Evolutionary conservation across 1,284 basidiomycete genomes (phyloP).

Genomic region (Rhodotorula glutinis): DNA sequence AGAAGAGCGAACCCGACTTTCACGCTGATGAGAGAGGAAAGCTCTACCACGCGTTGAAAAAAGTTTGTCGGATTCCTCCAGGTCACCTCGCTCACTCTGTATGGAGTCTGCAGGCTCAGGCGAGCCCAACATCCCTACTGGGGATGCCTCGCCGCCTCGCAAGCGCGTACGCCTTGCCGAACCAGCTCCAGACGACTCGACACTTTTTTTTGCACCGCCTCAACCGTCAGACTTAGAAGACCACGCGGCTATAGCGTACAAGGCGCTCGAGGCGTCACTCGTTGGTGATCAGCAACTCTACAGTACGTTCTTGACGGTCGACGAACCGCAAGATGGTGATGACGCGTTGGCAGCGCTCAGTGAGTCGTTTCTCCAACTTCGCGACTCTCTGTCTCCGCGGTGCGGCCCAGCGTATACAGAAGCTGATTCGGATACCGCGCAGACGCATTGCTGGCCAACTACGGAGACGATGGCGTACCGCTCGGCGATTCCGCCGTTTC

Average conservation of each 20-base stretch:
- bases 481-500: not conserved
- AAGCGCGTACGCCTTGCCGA: constrained; percentile 2
- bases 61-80: too few species aligned
- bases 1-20: too few species aligned
- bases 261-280: not conserved
- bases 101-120: not conserved
- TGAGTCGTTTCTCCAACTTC: not conserved
- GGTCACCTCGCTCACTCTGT: not conserved
- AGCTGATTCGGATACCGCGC: not conserved
- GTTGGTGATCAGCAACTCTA: too few species aligned
- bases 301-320: too few species aligned
- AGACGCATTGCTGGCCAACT: not conserved
- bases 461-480: not conserved
- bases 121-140: not conserved
- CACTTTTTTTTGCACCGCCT: constrained; percentile 1
- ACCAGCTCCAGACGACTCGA: not conserved
- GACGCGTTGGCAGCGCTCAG: not conserved
- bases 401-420: not conserved
- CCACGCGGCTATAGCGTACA: not conserved
- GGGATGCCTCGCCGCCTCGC: not conserved
- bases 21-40: too few species aligned
- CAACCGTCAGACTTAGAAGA: not conserved
- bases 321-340: too few species aligned
- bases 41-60: too few species aligned
- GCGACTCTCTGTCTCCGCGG: not conserved